Base-by-base conservation (phyloP, 1,284 basidiomycete species). In the Puccinia coronata region DNA sequence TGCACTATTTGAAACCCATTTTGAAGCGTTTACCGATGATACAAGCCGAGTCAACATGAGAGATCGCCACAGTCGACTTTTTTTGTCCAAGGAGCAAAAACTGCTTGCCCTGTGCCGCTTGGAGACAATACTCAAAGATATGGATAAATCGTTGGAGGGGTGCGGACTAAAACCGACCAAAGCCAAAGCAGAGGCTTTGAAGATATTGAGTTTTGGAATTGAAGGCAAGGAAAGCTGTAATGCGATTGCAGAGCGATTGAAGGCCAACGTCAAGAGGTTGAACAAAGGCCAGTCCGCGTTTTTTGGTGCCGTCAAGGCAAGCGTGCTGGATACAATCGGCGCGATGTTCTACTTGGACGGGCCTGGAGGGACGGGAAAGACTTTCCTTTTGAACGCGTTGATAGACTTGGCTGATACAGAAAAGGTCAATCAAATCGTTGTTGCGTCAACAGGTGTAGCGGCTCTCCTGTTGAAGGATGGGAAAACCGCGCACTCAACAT, bases 341-440 rank as follows among this genome's bases (percentile, higher is more conserved):
- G n/a, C n/a, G n/a, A n/a, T n/a, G n/a, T 57, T 5, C 14, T 57
- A 57, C 31, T 23, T 39, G 0, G 34, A 55, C 6, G 28, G 51
- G 14, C 47, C 70, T 18, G 51, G 47, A 0, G 47, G 71, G 0
- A 41, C 31, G 28, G 71, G 71, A 1, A 53, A 74, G n/a, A 74
- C 71, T 4, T 74, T 53, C 39, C 14, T 74, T 4, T 20, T 74
- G 14, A 74, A 74, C 51, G 4, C 12, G 6, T n/a, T 74, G 4
- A 39, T 74, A 16, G 20, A 74, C 9, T 34, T 1, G 14, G 31
- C 53, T 3, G 8, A n/a, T n/a, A n/a, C n/a, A n/a, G n/a, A n/a
- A n/a, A 2, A 11, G 18, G 20, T 23, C 14, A 20, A 6, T 12
- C 86, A 89, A 82, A 31, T 0, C 16, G 39, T 36, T 36, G 71